A percentile compares a stretch with the other conserved stretches of the same genome.
phyloP scores from a whole-genome alignment of 1,284 basidiomycete species.

The Naganishia liquefaciens region DNA sequence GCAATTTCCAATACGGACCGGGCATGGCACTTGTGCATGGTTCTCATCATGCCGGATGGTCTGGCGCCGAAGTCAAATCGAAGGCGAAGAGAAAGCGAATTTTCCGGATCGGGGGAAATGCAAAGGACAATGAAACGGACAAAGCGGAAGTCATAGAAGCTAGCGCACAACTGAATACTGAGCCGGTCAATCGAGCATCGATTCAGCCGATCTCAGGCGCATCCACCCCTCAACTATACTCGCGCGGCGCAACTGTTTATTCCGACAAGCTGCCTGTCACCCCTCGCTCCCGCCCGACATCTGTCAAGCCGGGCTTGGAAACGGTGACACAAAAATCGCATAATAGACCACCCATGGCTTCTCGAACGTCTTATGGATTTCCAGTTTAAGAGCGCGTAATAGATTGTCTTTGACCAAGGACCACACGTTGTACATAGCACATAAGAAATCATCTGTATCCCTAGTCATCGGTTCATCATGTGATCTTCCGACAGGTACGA shows the following conservation, averaged over 20 bases:
- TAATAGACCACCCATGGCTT: slow-evolving; percentile 5
- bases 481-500: too few relatives aligned
- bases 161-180: background rate
- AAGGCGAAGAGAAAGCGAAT: slow-evolving; percentile 31
- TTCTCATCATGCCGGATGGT: slow-evolving; percentile 5
- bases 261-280: slow-evolving; percentile 24
- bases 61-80: slow-evolving; percentile 8
- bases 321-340: slow-evolving; percentile 20
- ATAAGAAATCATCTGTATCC: background rate
- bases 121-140: background rate
- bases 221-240: slow-evolving; percentile 22
- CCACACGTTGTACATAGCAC: slow-evolving; percentile 11
- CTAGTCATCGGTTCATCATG: too few relatives aligned
- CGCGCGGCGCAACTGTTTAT: slow-evolving; percentile 10
- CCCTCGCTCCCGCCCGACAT: slow-evolving; percentile 3
- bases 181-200: background rate
- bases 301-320: slow-evolving; percentile 6
- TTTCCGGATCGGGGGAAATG: slow-evolving; percentile 7
- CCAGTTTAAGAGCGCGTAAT: background rate
- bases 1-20: slow-evolving; percentile 1
- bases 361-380: slow-evolving; percentile 21
- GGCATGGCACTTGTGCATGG: background rate
- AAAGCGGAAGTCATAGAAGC: background rate
- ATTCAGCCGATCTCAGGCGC: slow-evolving; percentile 7
- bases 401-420: background rate